Evolutionary conservation across 768 basidiomycete species (phyloP), one percentile per base, ranked within the genome.

Genomic region (Leccinum truebloodii): DNA sequence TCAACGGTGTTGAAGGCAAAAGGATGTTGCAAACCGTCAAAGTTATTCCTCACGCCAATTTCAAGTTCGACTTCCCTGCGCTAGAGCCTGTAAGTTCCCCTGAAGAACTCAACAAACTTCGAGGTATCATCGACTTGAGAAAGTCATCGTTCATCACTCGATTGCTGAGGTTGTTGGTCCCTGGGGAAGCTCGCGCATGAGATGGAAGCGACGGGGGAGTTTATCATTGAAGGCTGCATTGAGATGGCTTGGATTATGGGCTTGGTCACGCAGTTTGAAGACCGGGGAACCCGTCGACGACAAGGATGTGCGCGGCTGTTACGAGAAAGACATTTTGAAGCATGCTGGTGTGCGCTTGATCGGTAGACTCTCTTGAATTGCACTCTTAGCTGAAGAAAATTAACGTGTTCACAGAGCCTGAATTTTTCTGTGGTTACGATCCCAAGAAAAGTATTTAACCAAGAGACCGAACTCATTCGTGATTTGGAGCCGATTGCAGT

Each of bases 101-200:
- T 30, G 80, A 80, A 24, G 87, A 97, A 64, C 80, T 98, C 16
- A 77, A 85, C 18, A 82, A 91, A 64, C 82, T 98, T 16, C 92
- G 85, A 34, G 95, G 95, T 34, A 79, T 98, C 61, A 84, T 98
- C 62, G 97, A 98, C 72, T 81, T 98, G 97, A 99, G 64, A 95
- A 96, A 77, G 95, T 98, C 60, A 79, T 94, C 61, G 97, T 99
- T 59, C n/a, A 81, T 98, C 70, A 96, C 97, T 49, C 97, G 97
- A 62, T 93, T 73, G 96, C 91, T 34, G 97, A 99, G 75, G 94
- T 98, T 54, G 94, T 98, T 54, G 91, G 97, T 2, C 97, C 97
- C 13, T 99, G 96, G 95, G 97, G 97, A 65, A 95, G 93, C 71
- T 91, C 96, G 16, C 87, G 97, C 60, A 99, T 97, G 97, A 99